Evolutionary conservation across 2,329 filamentous ascomycete species (phyloP).

Genomic region (Neoascochyta sp.): DNA sequence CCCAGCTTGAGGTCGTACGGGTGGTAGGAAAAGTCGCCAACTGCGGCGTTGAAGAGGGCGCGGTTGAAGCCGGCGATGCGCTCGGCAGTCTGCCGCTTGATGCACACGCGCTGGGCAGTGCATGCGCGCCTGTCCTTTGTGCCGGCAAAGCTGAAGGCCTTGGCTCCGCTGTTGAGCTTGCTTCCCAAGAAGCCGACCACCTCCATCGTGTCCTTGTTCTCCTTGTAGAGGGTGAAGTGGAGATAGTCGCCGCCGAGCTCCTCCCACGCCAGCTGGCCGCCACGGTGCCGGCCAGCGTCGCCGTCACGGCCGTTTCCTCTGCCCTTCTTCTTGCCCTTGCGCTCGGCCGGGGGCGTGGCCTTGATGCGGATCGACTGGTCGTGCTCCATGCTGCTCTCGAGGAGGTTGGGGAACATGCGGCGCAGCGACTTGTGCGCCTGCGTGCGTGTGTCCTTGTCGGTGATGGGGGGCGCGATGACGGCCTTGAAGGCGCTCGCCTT

Average conservation of each 20-base stretch:
- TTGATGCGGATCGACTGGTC: slow-evolving; percentile 64
- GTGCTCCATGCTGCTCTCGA: slow-evolving; percentile 74
- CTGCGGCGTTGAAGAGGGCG: slow-evolving; percentile 55
- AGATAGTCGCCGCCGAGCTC: slow-evolving; percentile 74
- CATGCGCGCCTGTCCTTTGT: slow-evolving; percentile 88
- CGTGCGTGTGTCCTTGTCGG: slow-evolving; percentile 59
- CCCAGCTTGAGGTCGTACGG: slow-evolving; percentile 72
- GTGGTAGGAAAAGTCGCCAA: slow-evolving; percentile 80
- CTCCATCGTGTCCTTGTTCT: slow-evolving; percentile 97
- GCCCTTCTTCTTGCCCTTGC: slow-evolving; percentile 29
- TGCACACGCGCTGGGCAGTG: slow-evolving; percentile 77
- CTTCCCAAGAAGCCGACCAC: slow-evolving; percentile 73
- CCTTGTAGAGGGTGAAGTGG: slow-evolving; percentile 91
- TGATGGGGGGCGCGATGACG: slow-evolving; percentile 53
- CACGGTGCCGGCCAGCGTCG: slow-evolving; percentile 18
- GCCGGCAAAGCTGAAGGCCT: slow-evolving; percentile 75
- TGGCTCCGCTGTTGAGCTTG: slow-evolving; percentile 64
- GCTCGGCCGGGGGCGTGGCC: slow-evolving; percentile 40
- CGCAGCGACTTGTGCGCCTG: slow-evolving; percentile 66
- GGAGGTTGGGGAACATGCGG: slow-evolving; percentile 70
- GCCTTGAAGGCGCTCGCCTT: slow-evolving; percentile 55
- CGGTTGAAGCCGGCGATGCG: slow-evolving; percentile 63
- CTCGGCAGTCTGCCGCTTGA: slow-evolving; percentile 57
- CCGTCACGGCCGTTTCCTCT: slow-evolving; percentile 16
- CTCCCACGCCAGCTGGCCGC: slow-evolving; percentile 52